Evolutionary conservation across 2,329 filamentous ascomycete genomes (phyloP).

Genomic region (Magnaporthiopsis rhizophila): DNA sequence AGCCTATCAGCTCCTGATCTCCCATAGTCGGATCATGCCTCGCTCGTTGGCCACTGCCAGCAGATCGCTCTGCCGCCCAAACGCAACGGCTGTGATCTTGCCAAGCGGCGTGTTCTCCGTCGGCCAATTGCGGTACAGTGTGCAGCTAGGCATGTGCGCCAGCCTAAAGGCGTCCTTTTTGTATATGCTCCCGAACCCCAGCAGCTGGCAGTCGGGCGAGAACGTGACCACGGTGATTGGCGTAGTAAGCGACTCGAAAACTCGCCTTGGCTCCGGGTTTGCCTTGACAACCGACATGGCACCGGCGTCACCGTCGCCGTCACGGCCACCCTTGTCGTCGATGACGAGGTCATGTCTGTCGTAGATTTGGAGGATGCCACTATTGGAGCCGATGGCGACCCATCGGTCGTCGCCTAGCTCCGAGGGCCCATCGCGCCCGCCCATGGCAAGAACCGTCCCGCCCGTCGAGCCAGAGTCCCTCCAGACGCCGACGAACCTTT

Average conservation of each 20-base stretch:
- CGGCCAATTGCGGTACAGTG: constrained; percentile 95
- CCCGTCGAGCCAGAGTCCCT: constrained; percentile 82
- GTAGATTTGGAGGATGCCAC: constrained; percentile 89
- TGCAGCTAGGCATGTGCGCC: constrained; percentile 85
- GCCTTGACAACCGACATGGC: constrained; percentile 46
- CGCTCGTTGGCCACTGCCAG: constrained; percentile 82
- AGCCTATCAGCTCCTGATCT: constrained; percentile 58
- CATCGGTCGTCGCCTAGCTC: constrained; percentile 73
- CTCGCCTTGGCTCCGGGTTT: constrained; percentile 62
- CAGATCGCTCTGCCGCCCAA: constrained; percentile 56
- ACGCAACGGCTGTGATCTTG: constrained; percentile 67
- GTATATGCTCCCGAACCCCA: constrained; percentile 78
- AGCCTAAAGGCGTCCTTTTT: constrained; percentile 84
- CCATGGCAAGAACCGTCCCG: constrained; percentile 73
- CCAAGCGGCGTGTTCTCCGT: constrained; percentile 84
- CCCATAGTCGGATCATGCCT: constrained; percentile 86
- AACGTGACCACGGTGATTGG: constrained; percentile 74
- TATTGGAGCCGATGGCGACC: constrained; percentile 80
- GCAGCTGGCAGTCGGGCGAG: constrained; percentile 79
- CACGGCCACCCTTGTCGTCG: constrained; percentile 20
- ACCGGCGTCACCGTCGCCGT: constrained; percentile 18
- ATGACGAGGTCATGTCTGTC: constrained; percentile 66
- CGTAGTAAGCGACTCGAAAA: constrained; percentile 81
- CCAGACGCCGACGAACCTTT: constrained; percentile 73
- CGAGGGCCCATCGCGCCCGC: constrained; percentile 52